Conservation (phyloP, 192 early-diverging fungal species). For the Backusella tuberculispora region DNA sequence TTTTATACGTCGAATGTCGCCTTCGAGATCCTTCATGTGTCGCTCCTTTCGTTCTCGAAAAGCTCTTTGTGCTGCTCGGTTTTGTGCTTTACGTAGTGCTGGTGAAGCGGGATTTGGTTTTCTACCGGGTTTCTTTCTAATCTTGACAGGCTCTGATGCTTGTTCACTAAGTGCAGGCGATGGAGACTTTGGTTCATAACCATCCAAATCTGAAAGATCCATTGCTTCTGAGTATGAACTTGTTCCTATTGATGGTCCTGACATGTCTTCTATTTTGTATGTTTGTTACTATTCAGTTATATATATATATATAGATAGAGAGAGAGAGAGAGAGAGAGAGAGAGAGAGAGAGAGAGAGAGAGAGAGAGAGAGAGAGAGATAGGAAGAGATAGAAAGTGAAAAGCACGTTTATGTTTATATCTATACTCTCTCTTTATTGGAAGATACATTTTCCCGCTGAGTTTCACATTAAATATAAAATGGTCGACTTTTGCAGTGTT, state of each 20-base stretch:
- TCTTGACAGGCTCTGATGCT: constrained; percentile 39
- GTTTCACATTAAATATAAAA: no score
- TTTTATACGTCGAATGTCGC: constrained; percentile 65
- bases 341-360: no score
- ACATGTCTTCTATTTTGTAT: background rate
- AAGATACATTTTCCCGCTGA: no score
- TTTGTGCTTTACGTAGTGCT: constrained; percentile 71
- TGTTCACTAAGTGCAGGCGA: background rate
- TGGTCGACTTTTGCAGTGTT: no score
- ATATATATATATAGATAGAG: no score
- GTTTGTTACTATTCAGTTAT: no score
- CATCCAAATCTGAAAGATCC: constrained; percentile 18
- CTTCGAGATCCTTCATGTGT: constrained; percentile 78
- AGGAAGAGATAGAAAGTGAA: no score
- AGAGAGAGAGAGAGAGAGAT: no score
- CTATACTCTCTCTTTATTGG: no score
- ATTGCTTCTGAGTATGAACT: constrained; percentile 19
- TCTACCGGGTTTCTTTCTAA: constrained; percentile 61
- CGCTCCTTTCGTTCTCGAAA: constrained; percentile 87
- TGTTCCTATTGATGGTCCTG: background rate
- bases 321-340: no score
- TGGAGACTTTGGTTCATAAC: constrained; percentile 1
- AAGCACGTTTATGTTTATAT: no score
- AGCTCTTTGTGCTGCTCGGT: constrained; percentile 86
- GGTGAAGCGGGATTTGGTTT: constrained; percentile 67